Base-by-base conservation (phyloP, 1,139 yeast species). In the Blastobotrys buckinghamii region DNA sequence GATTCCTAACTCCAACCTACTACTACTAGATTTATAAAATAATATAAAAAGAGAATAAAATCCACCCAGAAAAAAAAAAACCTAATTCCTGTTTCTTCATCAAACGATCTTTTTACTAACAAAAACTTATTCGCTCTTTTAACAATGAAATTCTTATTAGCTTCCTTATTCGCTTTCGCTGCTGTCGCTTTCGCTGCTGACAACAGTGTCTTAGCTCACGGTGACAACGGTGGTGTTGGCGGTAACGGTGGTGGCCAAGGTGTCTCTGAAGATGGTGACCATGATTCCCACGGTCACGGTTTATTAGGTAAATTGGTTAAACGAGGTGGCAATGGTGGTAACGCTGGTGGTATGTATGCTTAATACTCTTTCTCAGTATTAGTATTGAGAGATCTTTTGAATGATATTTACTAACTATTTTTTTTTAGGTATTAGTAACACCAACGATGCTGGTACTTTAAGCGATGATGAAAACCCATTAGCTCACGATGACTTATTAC, bases 141-240 rank as follows among this genome's bases (percentile, higher is more conserved):
- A 19, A 39, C 22, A 39, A 39, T 39, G 42, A 17, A 39, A 26
- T 39, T 39, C 17, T 13, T 32, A 13, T 13, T n/a, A 16, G 22
- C 32, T 39, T 20, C 42, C 24, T 26, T 39, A 12, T n/a, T 39
- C 19, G 32, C 22, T 24, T 13, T 39, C 32, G 32, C 32, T 9
- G 32, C 32, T 13, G 16, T 39, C 6, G 42, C 42, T 20, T 16
- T 39, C 17, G 42, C 42, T 8, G 32, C 42, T 19, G 42, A 20
- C n/a, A 30, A 39, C 32, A 15, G 19, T n/a, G 30, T 13, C 32
- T 16, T 20, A 15, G 6, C 19, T 10, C 42, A 39, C 42, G 42
- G 42, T 39, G 42, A 39, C 20, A 22, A 16, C n/a, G 42, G 42
- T 39, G 42, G 42, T 39, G 42, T 39, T 13, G 42, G 42, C 13